phyloP scores from a whole-genome alignment of 257 asterid genomes.

The Leptodermis oblonga region DNA sequence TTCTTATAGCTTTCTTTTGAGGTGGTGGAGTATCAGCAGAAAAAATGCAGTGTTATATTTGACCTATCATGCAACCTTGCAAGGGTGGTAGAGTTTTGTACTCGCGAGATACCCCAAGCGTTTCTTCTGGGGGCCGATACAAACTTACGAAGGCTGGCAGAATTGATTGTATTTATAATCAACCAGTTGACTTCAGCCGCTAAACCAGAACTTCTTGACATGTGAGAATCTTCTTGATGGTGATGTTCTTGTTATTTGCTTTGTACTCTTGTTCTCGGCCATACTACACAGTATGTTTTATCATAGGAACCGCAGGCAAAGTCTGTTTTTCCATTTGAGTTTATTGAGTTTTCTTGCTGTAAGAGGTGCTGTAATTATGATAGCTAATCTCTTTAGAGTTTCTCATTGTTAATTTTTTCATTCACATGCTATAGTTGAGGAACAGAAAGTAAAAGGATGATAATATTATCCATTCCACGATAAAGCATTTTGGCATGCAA shows the following conservation, averaged over 20 bases:
- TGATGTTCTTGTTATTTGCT: neutral
- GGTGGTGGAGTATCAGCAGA: slow-evolving; percentile 83
- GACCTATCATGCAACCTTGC: slow-evolving; percentile 93
- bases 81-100: slow-evolving; percentile 81
- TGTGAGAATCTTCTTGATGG: slow-evolving; percentile 44
- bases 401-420: neutral
- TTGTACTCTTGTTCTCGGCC: neutral
- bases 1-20: slow-evolving; percentile 30
- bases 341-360: neutral
- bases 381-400: neutral
- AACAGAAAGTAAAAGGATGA: neutral
- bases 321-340: neutral
- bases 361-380: neutral
- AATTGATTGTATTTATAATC: slow-evolving; percentile 71
- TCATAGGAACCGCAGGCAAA: too few relatives aligned
- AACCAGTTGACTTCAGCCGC: slow-evolving; percentile 68
- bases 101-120: slow-evolving; percentile 82
- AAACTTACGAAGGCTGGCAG: slow-evolving; percentile 79
- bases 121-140: slow-evolving; percentile 76
- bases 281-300: neutral
- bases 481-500: neutral
- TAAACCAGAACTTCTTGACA: slow-evolving; percentile 79
- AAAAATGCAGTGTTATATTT: slow-evolving; percentile 82
- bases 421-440: neutral
- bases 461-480: neutral